Conservation (phyloP, 2,329 filamentous ascomycete species). For the Pseudogymnoascus sp. region DNA sequence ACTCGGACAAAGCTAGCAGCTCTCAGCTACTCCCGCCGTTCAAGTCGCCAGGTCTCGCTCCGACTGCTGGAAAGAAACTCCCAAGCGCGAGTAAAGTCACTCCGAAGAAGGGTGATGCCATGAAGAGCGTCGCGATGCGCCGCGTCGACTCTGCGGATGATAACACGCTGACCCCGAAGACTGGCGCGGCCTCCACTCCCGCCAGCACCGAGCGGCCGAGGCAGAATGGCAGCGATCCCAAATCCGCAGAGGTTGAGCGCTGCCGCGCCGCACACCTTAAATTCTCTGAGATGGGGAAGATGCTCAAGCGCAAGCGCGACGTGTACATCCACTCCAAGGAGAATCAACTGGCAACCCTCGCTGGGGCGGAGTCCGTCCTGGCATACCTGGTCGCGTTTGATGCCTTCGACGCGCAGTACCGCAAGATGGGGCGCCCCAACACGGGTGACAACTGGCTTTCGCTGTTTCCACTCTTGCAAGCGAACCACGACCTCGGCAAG, state of each 20-base stretch:
- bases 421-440: neutral
- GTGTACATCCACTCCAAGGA: conserved; percentile 22
- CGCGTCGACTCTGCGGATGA: conserved; percentile 33
- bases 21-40: neutral
- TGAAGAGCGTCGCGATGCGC: conserved; percentile 28
- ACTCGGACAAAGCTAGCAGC: neutral
- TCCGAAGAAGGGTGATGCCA: conserved; percentile 31
- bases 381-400: conserved; percentile 27
- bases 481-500: neutral
- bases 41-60: neutral
- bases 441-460: neutral
- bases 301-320: conserved; percentile 29
- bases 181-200: conserved; percentile 26
- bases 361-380: conserved; percentile 25
- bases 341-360: conserved; percentile 21
- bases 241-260: conserved; percentile 14
- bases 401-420: neutral
- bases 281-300: conserved; percentile 17
- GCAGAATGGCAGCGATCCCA: conserved; percentile 22
- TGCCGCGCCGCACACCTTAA: conserved; percentile 15
- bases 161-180: conserved; percentile 34
- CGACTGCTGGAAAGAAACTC: neutral
- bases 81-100: conserved; percentile 23
- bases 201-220: conserved; percentile 27
- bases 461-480: neutral